Conservation (phyloP, 148 eudicot species). For the Camellia granthamiana region DNA sequence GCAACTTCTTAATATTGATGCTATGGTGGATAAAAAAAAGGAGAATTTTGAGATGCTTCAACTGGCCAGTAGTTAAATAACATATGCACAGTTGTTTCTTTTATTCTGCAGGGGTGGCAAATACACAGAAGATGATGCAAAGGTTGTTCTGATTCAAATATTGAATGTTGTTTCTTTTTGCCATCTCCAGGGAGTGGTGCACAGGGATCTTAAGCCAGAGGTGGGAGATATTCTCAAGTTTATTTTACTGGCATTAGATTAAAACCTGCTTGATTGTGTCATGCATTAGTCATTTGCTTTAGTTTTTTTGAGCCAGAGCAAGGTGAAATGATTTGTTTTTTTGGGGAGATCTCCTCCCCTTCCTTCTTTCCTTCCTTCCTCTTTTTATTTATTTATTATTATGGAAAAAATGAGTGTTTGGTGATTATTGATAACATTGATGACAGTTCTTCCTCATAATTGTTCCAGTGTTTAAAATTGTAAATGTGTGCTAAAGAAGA, state of each 20-base stretch:
- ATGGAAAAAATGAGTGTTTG: not conserved
- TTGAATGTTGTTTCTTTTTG: slow-evolving; percentile 82
- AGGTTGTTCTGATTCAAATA: slow-evolving; percentile 72
- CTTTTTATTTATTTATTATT: not conserved
- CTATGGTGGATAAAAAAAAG: not conserved
- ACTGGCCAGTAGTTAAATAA: not conserved
- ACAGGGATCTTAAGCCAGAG: slow-evolving; percentile 99
- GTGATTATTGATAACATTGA: not conserved
- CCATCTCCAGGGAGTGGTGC: slow-evolving; percentile 98
- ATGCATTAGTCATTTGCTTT: not conserved
- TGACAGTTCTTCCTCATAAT: not conserved
- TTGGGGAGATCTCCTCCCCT: not conserved
- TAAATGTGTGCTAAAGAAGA: not conserved
- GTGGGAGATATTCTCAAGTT: slow-evolving; percentile 29
- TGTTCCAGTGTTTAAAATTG: not conserved
- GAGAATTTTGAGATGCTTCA: not conserved
- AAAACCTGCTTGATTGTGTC: not conserved
- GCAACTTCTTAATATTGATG: not conserved
- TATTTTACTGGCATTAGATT: not conserved
- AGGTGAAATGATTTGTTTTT: not conserved
- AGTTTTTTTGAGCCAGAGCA: not conserved
- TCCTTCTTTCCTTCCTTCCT: too few species aligned
- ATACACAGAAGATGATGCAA: slow-evolving; percentile 93
- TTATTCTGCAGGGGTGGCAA: slow-evolving; percentile 74
- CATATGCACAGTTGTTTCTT: not conserved